Evolutionary conservation across 805 yeast genomes (phyloP).

Genomic region (Saccharomycodes ludwigii): DNA sequence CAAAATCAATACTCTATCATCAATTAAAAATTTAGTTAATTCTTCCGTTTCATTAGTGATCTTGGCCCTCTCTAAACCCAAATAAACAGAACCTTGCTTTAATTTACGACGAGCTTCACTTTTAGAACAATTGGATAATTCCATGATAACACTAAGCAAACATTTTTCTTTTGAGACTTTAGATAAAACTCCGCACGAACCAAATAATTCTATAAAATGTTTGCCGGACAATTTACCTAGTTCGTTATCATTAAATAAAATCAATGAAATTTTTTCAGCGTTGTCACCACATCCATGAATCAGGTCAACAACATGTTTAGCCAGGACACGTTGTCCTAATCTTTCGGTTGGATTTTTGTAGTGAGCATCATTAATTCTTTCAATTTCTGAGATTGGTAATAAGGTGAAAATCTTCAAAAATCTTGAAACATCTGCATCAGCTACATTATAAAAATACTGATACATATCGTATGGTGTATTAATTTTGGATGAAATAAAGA

Average conservation of each 20-base stretch:
- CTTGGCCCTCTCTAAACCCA: conserved; percentile 49
- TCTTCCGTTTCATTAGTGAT: conserved; percentile 37
- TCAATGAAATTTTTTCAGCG: conserved; percentile 54
- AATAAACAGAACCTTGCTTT: conserved; percentile 58
- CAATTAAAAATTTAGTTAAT: conserved; percentile 41
- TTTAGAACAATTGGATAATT: conserved; percentile 38
- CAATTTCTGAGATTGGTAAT: conserved; percentile 52
- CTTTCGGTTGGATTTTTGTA: conserved; percentile 46
- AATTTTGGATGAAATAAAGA: conserved; percentile 63
- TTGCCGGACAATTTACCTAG: conserved; percentile 11
- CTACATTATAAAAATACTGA: conserved; percentile 71
- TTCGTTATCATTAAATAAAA: conserved; percentile 34
- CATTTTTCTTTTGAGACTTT: too few species aligned
- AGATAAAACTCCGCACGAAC: too few species aligned
- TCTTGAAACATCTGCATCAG: conserved; percentile 62
- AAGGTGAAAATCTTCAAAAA: conserved; percentile 71
- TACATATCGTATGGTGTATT: conserved; percentile 75
- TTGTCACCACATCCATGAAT: conserved; percentile 72
- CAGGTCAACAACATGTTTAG: conserved; percentile 75
- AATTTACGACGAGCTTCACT: conserved; percentile 51
- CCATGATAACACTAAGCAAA: too few species aligned
- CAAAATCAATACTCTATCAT: conserved; percentile 46
- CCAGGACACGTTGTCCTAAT: conserved; percentile 64
- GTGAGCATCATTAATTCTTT: conserved; percentile 41
- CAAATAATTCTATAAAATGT: too few species aligned